These are phyloP conservation scores for Hibiscus tridactylites DNA, from an alignment of 345 rosid genomes.

Conservation along the genomic window DNA sequence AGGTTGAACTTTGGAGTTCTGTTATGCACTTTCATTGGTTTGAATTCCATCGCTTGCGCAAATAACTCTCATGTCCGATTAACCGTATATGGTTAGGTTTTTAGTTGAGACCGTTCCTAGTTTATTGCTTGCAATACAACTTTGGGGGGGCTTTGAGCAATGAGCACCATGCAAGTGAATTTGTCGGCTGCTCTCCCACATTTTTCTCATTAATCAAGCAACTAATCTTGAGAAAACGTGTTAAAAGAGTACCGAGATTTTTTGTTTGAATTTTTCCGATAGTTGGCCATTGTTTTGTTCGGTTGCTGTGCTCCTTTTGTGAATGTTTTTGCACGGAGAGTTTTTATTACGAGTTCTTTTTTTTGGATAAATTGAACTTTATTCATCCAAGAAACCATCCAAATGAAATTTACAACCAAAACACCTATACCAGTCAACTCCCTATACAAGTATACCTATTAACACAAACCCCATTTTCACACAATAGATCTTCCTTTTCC, in stretches of 20 bases:
- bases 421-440: too few species aligned
- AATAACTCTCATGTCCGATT: not conserved
- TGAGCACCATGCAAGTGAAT: not conserved
- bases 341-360: not conserved
- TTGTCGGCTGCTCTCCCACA: not conserved
- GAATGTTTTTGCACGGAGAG: not conserved
- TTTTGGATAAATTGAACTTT: too few species aligned
- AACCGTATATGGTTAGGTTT: not conserved
- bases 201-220: not conserved
- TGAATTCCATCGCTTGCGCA: not conserved
- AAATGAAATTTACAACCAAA: too few species aligned
- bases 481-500: too few species aligned
- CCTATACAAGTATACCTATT: too few species aligned
- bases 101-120: not conserved
- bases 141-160: not conserved
- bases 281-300: conserved; percentile 7
- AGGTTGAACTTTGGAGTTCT: not conserved
- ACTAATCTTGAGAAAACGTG: not conserved
- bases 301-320: not conserved
- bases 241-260: not conserved
- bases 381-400: too few species aligned
- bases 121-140: not conserved
- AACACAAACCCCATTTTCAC: too few species aligned
- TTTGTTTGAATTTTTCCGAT: not conserved
- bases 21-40: not conserved